phyloP scores from a whole-genome alignment of 164 flowering plant genomes.

The Cinnamomum chago region DNA sequence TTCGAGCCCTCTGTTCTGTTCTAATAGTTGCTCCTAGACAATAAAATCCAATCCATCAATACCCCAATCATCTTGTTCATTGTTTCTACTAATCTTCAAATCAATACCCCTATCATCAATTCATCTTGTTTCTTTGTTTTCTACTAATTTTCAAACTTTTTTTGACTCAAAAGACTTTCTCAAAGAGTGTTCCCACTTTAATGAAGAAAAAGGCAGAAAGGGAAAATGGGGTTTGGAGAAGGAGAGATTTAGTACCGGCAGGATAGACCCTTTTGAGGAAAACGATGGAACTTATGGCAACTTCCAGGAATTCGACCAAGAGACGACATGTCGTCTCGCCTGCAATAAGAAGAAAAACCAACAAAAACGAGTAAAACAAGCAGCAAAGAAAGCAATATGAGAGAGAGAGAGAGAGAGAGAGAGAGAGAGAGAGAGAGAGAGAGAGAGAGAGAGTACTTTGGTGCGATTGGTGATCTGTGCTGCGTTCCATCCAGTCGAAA shows the following conservation, averaged over 20 bases:
- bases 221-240: neutral
- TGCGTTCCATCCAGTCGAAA: neutral
- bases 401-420: neutral
- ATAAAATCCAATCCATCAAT: too few relatives aligned
- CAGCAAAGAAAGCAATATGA: neutral
- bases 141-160: too few relatives aligned
- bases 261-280: slow-evolving; percentile 88
- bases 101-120: too few relatives aligned
- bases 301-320: slow-evolving; percentile 78
- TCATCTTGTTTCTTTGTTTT: too few relatives aligned
- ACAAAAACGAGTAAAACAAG: neutral
- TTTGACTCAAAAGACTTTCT: too few relatives aligned
- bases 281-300: slow-evolving; percentile 73
- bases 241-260: slow-evolving; percentile 37
- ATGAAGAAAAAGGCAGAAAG: neutral
- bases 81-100: too few relatives aligned
- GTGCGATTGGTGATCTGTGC: neutral
- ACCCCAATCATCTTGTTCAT: too few relatives aligned
- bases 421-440: neutral
- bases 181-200: too few relatives aligned
- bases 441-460: neutral
- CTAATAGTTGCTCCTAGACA: too few relatives aligned
- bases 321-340: slow-evolving; percentile 42
- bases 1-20: too few relatives aligned
- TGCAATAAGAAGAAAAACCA: slow-evolving; percentile 16